These are phyloP conservation scores for Capsicum pubescens DNA, from an alignment of 257 asterid genomes.

Conservation along the genomic window DNA sequence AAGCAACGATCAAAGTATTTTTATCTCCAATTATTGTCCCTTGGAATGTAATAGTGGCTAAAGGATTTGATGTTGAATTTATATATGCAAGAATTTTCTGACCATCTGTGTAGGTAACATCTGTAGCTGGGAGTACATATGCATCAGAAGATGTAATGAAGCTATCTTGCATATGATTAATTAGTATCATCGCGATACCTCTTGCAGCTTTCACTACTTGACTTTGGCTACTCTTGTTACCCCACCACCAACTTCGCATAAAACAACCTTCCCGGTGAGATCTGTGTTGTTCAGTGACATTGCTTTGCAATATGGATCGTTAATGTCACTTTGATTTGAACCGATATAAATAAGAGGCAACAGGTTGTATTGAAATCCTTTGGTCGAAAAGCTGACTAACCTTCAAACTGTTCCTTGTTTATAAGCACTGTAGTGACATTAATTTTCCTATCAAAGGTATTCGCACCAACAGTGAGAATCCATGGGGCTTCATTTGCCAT, in stretches of 20 bases:
- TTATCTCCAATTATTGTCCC: conserved; percentile 41
- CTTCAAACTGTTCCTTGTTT: conserved; percentile 29
- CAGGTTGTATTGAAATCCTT: conserved; percentile 22
- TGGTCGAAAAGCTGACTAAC: conserved; percentile 39
- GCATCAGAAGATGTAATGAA: conserved; percentile 27
- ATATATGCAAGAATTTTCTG: conserved; percentile 38
- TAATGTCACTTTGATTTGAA: not conserved
- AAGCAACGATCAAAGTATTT: conserved; percentile 31
- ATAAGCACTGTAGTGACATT: conserved; percentile 32
- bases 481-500: conserved; percentile 45
- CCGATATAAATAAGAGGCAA: conserved; percentile 35
- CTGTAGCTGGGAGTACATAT: conserved; percentile 37
- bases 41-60: conserved; percentile 34
- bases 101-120: conserved; percentile 36
- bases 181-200: conserved; percentile 48
- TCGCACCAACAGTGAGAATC: conserved; percentile 50
- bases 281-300: conserved; percentile 31
- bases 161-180: conserved; percentile 28
- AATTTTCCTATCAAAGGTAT: conserved; percentile 37
- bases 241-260: conserved; percentile 34
- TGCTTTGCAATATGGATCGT: conserved; percentile 19
- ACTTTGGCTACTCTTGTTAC: conserved; percentile 15
- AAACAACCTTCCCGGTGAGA: conserved; percentile 36
- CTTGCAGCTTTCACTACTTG: conserved; percentile 39
- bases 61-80: conserved; percentile 30